Evolutionary conservation across 495 filamentous ascomycete species (phyloP).

Genomic region (Trichoderma erinaceum): DNA sequence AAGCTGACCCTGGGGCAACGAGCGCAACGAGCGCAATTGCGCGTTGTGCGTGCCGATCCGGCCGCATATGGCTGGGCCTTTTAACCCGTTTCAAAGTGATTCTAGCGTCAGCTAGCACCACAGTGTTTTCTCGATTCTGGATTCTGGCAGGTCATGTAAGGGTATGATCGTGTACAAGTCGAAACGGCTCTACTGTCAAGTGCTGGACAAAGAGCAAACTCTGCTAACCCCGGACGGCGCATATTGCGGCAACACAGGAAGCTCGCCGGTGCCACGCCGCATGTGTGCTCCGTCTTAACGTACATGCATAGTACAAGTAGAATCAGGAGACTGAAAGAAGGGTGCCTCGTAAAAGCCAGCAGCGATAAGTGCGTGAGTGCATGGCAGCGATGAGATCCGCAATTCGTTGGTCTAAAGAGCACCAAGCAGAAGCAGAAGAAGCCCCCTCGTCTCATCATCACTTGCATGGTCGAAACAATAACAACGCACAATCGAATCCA

Average conservation of each 20-base stretch:
- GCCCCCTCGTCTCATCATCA: slow-evolving; percentile 4
- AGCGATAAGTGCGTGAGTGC: not conserved
- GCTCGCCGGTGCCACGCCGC: not conserved
- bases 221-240: not conserved
- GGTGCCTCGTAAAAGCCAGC: not conserved
- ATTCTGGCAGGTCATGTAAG: too few species aligned
- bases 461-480: slow-evolving; percentile 8
- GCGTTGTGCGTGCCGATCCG: slow-evolving; percentile 4
- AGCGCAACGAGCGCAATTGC: not conserved
- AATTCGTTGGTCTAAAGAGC: slow-evolving; percentile 1
- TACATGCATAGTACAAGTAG: not conserved
- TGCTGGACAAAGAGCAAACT: not conserved
- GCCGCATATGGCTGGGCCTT: not conserved
- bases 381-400: not conserved
- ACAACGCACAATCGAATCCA: slow-evolving; percentile 9
- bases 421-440: not conserved
- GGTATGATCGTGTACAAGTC: not conserved
- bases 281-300: not conserved
- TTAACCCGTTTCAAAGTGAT: not conserved
- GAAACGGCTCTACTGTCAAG: not conserved
- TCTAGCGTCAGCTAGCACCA: not conserved
- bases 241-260: not conserved
- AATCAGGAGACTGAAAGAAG: not conserved
- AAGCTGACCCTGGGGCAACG: not conserved
- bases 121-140: not conserved